Base-by-base conservation (phyloP, 2,329 filamentous ascomycete species). In the Lecanicillium sp. region DNA sequence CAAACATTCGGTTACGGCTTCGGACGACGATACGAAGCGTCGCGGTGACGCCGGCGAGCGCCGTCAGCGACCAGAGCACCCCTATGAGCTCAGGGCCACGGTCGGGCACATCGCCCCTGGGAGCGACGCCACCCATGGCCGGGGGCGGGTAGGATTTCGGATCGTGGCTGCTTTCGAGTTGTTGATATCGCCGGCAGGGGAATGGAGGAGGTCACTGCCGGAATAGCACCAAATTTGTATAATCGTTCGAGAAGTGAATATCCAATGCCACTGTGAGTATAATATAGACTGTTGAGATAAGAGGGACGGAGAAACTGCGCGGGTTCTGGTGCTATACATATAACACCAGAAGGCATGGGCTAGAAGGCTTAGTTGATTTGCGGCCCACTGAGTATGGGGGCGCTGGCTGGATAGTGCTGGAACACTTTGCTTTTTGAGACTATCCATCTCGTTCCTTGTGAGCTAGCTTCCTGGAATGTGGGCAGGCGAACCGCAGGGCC, bases 51-150 rank as follows among this genome's bases (percentile, higher is more conserved):
- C 51, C 41, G 7, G 54, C 54, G 39, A 56, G 41, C 11, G 51
- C 45, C 12, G 54, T 52, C 44, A 56, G 44, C 12, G 42, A 32
- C 54, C 54, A 56, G n/a, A 56, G 32, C 12, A 55, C 36, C 19
- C 29, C 21, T 24, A 56, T 33, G 19, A 44, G 47, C 10, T 24
- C 21, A 5, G 51, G 52, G 14, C 49, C 54, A 15, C 51, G 44
- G 26, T 56, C 54, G 4, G 50, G 50, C 23, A 50, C 50, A 27
- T 37, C 27, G 21, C 15, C 44, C 20, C 44, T 47, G 4, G 35
- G 19, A 11, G 21, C 20, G 20, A 47, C 7, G 20, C 26, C 36
- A 15, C 44, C 44, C 44, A 47, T 47, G 10, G 7, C 24, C 24
- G 42, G 23, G 15, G 23, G 23, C 9, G 24, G 38, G 14, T 32